A percentile compares a stretch with the other conserved stretches of the same genome.
phyloP scores from a whole-genome alignment of 2,329 filamentous ascomycete genomes.

The Escovopsis sp. region DNA sequence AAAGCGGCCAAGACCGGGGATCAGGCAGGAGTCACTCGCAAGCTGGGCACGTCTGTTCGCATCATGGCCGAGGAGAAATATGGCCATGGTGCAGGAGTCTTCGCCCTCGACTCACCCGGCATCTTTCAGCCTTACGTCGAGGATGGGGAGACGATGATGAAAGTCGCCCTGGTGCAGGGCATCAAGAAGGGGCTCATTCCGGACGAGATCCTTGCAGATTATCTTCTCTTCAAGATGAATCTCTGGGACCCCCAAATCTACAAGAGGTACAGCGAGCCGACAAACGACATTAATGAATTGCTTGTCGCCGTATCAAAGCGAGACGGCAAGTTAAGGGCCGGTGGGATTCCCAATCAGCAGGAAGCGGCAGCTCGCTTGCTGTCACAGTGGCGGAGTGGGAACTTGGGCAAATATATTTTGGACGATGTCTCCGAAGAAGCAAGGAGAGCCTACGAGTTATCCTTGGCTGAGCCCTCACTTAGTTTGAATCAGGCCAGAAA shows the following conservation, averaged over 20 bases:
- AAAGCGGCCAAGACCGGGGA: conserved; percentile 74
- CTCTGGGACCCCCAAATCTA: conserved; percentile 48
- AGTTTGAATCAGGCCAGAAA: conserved; percentile 59
- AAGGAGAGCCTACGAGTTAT: conserved; percentile 33
- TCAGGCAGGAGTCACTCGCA: conserved; percentile 80
- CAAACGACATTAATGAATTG: conserved; percentile 68
- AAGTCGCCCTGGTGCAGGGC: conserved; percentile 78
- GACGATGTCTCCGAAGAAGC: conserved; percentile 56
- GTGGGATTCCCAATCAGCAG: conserved; percentile 55
- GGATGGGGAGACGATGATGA: conserved; percentile 79
- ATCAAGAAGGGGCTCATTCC: conserved; percentile 82
- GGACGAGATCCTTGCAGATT: conserved; percentile 69
- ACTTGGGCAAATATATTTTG: conserved; percentile 61
- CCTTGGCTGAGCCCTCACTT: conserved; percentile 30
- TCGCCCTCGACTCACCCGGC: conserved; percentile 82
- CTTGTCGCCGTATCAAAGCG: conserved; percentile 56
- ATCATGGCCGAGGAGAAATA: conserved; percentile 38
- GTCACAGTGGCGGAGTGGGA: conserved; percentile 66
- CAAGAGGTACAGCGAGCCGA: conserved; percentile 48
- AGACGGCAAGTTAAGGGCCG: conserved; percentile 62
- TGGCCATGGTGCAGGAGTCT: conserved; percentile 47
- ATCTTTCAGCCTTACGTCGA: conserved; percentile 90
- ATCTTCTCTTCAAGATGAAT: conserved; percentile 78
- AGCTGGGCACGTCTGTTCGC: conserved; percentile 69
- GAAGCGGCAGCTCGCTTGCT: conserved; percentile 68